A percentile compares a stretch with the other conserved stretches of the same genome.
Conservation (phyloP, 345 rosid species). For the Aquilaria malaccensis region DNA sequence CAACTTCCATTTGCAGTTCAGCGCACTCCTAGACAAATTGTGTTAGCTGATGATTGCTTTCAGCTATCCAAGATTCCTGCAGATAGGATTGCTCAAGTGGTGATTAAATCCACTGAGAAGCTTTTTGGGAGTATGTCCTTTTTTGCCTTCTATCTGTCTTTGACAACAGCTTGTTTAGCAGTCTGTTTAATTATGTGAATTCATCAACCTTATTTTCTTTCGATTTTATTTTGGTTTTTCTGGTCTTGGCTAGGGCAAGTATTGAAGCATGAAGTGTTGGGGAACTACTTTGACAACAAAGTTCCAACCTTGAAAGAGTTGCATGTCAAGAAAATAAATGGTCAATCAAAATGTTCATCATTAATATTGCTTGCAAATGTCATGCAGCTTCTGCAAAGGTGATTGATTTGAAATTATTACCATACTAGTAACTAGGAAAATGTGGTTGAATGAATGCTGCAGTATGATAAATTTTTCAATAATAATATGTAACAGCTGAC, state of each 20-base stretch:
- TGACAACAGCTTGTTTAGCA: not conserved
- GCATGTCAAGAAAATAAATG: constrained; percentile 34
- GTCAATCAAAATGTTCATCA: constrained; percentile 43
- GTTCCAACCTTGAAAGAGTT: constrained; percentile 86
- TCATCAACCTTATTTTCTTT: not conserved
- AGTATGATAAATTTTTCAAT: no score
- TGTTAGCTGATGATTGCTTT: constrained; percentile 90
- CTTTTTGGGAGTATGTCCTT: constrained; percentile 79
- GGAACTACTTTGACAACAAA: constrained; percentile 41
- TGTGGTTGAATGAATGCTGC: no score
- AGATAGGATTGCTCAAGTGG: constrained; percentile 64
- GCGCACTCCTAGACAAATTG: constrained; percentile 78
- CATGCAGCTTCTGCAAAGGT: constrained; percentile 73
- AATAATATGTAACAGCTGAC: no score
- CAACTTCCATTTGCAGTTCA: constrained; percentile 80
- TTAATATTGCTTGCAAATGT: constrained; percentile 51
- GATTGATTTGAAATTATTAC: not conserved
- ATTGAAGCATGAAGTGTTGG: constrained; percentile 74
- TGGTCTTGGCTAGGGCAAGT: constrained; percentile 52
- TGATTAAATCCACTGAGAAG: constrained; percentile 76
- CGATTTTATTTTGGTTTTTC: not conserved
- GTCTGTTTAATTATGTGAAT: constrained; percentile 1
- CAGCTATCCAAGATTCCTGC: constrained; percentile 59
- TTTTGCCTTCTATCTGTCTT: constrained; percentile 9
- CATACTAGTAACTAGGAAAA: no score